These are phyloP conservation scores for Lachnum nothofagi DNA, from an alignment of 2,329 filamentous ascomycete genomes.

Conservation along the genomic window DNA sequence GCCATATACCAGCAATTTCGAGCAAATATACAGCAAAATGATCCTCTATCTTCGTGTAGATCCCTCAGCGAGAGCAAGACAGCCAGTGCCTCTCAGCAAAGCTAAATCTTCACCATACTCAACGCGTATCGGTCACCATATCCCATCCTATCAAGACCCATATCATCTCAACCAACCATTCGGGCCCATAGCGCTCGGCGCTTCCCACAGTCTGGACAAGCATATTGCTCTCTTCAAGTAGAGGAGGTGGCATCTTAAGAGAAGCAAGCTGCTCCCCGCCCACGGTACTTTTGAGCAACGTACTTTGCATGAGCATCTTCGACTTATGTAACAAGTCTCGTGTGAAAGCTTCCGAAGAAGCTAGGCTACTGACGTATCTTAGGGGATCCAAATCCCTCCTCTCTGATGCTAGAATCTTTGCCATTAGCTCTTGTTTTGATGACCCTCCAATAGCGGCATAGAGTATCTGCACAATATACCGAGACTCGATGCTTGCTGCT, in stretches of 20 bases:
- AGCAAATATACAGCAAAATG: not conserved
- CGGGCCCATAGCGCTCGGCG: constrained; percentile 4
- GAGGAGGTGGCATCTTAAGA: constrained; percentile 15
- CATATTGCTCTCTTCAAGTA: constrained; percentile 5
- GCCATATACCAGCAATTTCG: not conserved
- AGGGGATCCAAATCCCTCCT: not conserved
- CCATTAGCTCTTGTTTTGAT: constrained; percentile 15
- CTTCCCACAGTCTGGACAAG: not conserved
- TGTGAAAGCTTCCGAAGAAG: not conserved
- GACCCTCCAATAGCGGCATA: constrained; percentile 22
- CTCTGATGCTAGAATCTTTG: constrained; percentile 17
- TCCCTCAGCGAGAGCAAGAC: not conserved
- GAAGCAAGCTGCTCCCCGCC: constrained; percentile 19
- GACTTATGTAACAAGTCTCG: constrained; percentile 15
- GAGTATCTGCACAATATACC: constrained; percentile 25
- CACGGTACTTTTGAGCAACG: constrained; percentile 22
- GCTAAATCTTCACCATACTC: not conserved
- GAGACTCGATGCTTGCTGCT: constrained; percentile 13
- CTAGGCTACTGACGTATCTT: not conserved
- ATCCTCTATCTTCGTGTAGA: not conserved
- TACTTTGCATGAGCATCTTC: constrained; percentile 22
- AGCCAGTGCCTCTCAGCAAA: not conserved
- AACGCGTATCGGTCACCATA: constrained; percentile 2
- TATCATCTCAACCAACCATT: constrained; percentile 16
- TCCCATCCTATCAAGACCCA: constrained; percentile 20